A percentile compares a stretch with the other conserved stretches of the same genome.
These are phyloP conservation scores for Articulospora tetracladia DNA, from an alignment of 495 filamentous ascomycete species.

Conservation along the genomic window DNA sequence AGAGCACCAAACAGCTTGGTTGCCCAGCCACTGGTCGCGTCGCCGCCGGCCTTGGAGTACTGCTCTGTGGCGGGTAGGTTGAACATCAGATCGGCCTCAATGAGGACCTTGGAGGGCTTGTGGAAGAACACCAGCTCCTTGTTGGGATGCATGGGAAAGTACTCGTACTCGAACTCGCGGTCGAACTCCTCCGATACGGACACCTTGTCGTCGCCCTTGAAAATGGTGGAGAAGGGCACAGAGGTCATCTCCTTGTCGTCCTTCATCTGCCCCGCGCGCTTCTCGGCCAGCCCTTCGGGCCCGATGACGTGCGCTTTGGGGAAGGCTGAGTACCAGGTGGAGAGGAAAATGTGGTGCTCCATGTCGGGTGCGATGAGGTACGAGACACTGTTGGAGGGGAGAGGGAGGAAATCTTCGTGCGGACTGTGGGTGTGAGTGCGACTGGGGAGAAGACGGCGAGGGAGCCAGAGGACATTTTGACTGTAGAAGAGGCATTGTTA, in stretches of 20 bases:
- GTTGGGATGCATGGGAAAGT: slow-evolving; percentile 73
- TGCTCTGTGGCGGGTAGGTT: slow-evolving; percentile 88
- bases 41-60: slow-evolving; percentile 57
- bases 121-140: slow-evolving; percentile 86
- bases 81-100: slow-evolving; percentile 89
- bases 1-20: slow-evolving; percentile 60
- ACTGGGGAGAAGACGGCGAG: slow-evolving; percentile 93
- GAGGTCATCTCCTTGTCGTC: slow-evolving; percentile 52
- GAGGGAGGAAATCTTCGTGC: slow-evolving; percentile 28
- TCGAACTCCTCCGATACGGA: slow-evolving; percentile 70
- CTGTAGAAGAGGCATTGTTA: slow-evolving; percentile 40
- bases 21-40: slow-evolving; percentile 49
- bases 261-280: slow-evolving; percentile 55
- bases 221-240: slow-evolving; percentile 66
- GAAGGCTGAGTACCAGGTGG: slow-evolving; percentile 75
- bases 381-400: slow-evolving; percentile 56
- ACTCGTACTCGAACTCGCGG: slow-evolving; percentile 81
- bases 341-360: slow-evolving; percentile 90
- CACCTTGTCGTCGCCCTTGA: slow-evolving; percentile 50
- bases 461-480: slow-evolving; percentile 68
- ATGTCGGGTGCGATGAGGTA: slow-evolving; percentile 89
- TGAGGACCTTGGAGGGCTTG: slow-evolving; percentile 75
- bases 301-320: slow-evolving; percentile 77
- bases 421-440: slow-evolving; percentile 69
- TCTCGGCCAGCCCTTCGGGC: slow-evolving; percentile 82